These are phyloP conservation scores for Actinomortierella wolfii DNA, from an alignment of 371 early-diverging fungal species.

Conservation along the genomic window DNA sequence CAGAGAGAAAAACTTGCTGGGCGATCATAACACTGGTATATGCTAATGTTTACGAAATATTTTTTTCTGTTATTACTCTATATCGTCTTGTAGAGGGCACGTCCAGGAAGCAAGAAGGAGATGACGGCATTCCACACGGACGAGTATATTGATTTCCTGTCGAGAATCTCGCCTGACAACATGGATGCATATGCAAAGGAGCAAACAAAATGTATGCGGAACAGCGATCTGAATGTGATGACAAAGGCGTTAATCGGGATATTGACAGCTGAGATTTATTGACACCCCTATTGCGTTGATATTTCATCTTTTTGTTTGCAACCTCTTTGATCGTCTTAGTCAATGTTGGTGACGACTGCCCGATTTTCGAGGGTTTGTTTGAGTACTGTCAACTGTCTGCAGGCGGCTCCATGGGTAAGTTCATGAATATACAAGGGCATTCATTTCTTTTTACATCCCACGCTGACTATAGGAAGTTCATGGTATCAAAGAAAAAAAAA, in stretches of 20 bases:
- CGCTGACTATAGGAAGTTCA: background rate
- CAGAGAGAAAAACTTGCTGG: no score
- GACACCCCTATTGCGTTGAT: background rate
- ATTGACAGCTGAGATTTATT: background rate
- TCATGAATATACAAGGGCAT: background rate
- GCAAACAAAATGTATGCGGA: conserved; percentile 80
- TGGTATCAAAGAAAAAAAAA: background rate
- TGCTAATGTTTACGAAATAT: no score
- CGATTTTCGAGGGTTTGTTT: conserved; percentile 95
- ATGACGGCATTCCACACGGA: conserved; percentile 99
- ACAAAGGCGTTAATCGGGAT: background rate
- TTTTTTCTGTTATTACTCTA: no score
- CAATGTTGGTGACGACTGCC: conserved; percentile 97
- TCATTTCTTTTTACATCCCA: no score
- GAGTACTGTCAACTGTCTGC: conserved; percentile 95
- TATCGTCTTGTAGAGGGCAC: conserved; percentile 65
- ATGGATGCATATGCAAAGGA: conserved; percentile 81
- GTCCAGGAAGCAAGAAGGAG: conserved; percentile 89
- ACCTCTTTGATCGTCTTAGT: conserved; percentile 47
- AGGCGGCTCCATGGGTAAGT: conserved; percentile 91
- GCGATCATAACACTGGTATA: no score
- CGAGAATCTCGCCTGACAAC: conserved; percentile 93
- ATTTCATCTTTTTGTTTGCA: background rate
- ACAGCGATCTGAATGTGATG: conserved; percentile 23
- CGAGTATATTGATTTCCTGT: conserved; percentile 98